phyloP scores from a whole-genome alignment of 306 rosid species.

The Canavalia gladiata region DNA sequence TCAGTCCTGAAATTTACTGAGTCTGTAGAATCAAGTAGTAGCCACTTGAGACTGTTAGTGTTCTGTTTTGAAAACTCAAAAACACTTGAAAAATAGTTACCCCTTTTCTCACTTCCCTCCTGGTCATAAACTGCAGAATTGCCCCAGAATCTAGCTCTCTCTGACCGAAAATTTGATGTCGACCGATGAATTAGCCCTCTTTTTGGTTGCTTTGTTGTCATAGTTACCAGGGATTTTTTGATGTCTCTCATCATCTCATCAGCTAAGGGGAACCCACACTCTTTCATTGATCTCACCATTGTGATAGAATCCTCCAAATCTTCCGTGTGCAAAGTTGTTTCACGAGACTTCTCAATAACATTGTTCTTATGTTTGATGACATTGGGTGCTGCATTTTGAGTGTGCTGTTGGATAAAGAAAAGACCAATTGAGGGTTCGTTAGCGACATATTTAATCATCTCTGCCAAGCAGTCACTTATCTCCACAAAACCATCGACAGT shows the following conservation, averaged over 20 bases:
- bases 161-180: conserved; percentile 51
- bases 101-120: conserved; percentile 53
- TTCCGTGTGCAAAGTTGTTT: conserved; percentile 75
- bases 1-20: conserved; percentile 48
- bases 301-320: conserved; percentile 86
- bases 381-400: conserved; percentile 83
- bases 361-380: conserved; percentile 64
- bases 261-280: conserved; percentile 76
- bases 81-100: conserved; percentile 70
- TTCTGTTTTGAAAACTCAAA: conserved; percentile 75
- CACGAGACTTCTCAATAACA: conserved; percentile 62
- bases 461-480: conserved; percentile 77
- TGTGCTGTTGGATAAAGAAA: conserved; percentile 85
- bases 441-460: conserved; percentile 85
- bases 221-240: conserved; percentile 63
- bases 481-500: conserved; percentile 87
- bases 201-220: conserved; percentile 71
- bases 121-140: conserved; percentile 45
- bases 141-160: conserved; percentile 62
- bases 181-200: conserved; percentile 56
- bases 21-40: conserved; percentile 57
- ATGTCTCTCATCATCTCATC: conserved; percentile 90
- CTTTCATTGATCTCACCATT: conserved; percentile 83
- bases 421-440: conserved; percentile 95
- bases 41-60: conserved; percentile 64